Conservation (phyloP, 371 early-diverging fungal genomes). For the Mucor sp. region DNA sequence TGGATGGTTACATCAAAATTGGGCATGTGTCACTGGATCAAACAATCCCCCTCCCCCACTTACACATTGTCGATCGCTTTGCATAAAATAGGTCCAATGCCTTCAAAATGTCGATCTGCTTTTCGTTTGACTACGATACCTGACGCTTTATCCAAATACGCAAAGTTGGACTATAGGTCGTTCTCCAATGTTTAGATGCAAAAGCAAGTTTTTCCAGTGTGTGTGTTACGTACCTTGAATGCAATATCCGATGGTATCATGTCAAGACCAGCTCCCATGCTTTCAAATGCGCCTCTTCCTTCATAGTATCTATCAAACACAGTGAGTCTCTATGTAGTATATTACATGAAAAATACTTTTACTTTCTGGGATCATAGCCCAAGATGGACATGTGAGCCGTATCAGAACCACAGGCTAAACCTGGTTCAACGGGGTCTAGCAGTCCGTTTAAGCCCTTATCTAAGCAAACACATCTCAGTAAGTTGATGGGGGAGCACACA, state of each 20-base stretch:
- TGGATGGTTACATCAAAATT: not conserved
- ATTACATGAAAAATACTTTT: not conserved
- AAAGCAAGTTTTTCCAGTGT: not conserved
- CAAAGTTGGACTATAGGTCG: constrained; percentile 54
- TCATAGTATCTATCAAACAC: constrained; percentile 38
- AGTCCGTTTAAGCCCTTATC: constrained; percentile 47
- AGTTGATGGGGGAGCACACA: not conserved
- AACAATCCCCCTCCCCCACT: not conserved
- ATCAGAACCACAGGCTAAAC: constrained; percentile 60
- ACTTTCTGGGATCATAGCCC: constrained; percentile 39
- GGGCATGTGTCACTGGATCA: not conserved
- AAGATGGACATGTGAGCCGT: constrained; percentile 49
- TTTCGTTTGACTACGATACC: constrained; percentile 46
- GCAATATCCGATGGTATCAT: constrained; percentile 62
- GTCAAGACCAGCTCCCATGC: constrained; percentile 57
- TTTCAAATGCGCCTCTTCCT: constrained; percentile 61
- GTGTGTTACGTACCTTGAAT: constrained; percentile 46
- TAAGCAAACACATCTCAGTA: not conserved
- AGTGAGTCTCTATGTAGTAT: not conserved
- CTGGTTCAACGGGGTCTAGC: constrained; percentile 59
- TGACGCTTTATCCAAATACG: constrained; percentile 41
- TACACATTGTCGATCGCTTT: constrained; percentile 47
- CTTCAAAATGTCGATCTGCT: constrained; percentile 58
- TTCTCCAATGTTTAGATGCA: not conserved
- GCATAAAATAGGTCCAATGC: constrained; percentile 46